phyloP scores from a whole-genome alignment of 1,284 basidiomycete species.

The Gomphus bonarii region DNA sequence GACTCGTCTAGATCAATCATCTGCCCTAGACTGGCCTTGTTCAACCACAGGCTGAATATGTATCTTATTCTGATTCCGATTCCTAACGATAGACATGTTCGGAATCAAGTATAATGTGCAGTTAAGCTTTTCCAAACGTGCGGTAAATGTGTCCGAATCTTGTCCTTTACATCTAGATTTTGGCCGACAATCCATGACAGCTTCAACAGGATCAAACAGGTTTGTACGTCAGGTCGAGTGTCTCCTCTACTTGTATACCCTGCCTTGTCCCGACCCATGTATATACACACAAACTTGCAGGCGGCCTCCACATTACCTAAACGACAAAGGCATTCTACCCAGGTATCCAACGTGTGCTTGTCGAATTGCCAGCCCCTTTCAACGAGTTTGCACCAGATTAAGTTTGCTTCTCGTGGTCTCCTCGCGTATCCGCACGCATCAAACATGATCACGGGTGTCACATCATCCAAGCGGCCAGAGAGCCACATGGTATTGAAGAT shows the following conservation, averaged over 20 bases:
- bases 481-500: constrained; percentile 77
- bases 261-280: constrained; percentile 42
- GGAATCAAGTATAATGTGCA: constrained; percentile 8
- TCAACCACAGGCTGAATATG: constrained; percentile 7
- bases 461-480: constrained; percentile 45
- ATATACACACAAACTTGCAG: constrained; percentile 47
- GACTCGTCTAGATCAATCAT: not conserved
- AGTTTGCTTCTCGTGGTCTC: constrained; percentile 37
- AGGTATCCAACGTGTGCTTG: constrained; percentile 64
- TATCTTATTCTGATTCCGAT: constrained; percentile 2
- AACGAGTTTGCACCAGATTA: constrained; percentile 43
- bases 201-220: constrained; percentile 40
- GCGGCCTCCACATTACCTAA: constrained; percentile 61
- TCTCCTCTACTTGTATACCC: constrained; percentile 17
- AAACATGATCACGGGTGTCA: constrained; percentile 72
- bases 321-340: constrained; percentile 83
- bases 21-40: not conserved
- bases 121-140: constrained; percentile 38
- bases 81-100: constrained; percentile 1
- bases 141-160: constrained; percentile 43
- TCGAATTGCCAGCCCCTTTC: constrained; percentile 44
- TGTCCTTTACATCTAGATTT: constrained; percentile 34
- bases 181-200: constrained; percentile 37
- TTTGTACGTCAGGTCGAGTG: constrained; percentile 37
- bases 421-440: constrained; percentile 70